Base-by-base conservation (phyloP, 768 basidiomycete species). In the Tricholoma flavovirens region DNA sequence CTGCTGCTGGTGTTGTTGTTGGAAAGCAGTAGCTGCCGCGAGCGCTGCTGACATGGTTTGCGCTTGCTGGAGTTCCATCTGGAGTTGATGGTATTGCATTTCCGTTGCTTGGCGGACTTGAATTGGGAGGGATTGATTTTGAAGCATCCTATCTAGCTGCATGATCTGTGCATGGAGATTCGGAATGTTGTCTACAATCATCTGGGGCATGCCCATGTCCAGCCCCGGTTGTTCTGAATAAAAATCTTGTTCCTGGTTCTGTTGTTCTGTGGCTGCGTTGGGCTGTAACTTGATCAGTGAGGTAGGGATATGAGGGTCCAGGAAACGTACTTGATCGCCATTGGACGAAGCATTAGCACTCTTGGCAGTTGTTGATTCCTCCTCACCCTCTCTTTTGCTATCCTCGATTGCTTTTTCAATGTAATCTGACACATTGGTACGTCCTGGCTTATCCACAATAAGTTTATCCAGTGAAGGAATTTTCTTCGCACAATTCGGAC, bases 391-490 rank as follows among this genome's bases (percentile, higher is more conserved):
- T 63, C 78, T 84, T 68, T 77, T 83, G 64, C 86, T 89, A 62
- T 89, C 86, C 67, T 93, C 89, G 51, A 92, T 84, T 60, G 80
- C 82, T 63, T 78, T 84, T 58, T 91, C 84, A 65, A 98, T 89
- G 67, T 96, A 94, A 58, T 88, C 88, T 53, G 75, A 72, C 42
- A 95, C 91, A 63, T 79, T 86, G 48, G 80, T 83, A 58, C 96
- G 83, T 73, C 81, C 82, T 35, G 84, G 85, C 67, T 86, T 89
- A 73, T 98, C 94, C 65, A 82, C 68, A 55, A 83, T 70, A 49
- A 98, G 78, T 71, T 91, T 91, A 76, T 97, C 94, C 64, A 98
- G 74, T 33, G 90, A 93, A 3, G 87, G 80, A 58, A 98, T 83
- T 74, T 89, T 93, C 71, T 87, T 87, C 60, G 83, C 80, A 71